phyloP scores from a whole-genome alignment of 352 stramenopile species.

The Phytopythium mirpurense region DNA sequence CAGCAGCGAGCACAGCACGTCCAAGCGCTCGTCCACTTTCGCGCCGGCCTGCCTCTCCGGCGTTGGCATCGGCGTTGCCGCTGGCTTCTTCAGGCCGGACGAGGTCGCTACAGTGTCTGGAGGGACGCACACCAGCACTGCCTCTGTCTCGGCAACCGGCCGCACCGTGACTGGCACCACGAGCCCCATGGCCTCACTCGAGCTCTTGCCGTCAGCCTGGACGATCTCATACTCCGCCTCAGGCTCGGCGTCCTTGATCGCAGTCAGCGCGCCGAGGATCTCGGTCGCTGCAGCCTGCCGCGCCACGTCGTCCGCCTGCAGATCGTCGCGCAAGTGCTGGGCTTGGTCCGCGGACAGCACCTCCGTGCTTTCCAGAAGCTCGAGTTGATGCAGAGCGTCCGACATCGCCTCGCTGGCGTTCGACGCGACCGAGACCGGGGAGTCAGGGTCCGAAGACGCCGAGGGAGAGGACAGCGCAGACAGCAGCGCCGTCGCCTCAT shows the following conservation, averaged over 20 bases:
- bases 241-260: slow-evolving; percentile 1
- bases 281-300: background rate
- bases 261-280: slow-evolving; percentile 1
- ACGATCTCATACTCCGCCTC: slow-evolving; percentile 1
- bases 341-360: slow-evolving; percentile 1
- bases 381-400: background rate
- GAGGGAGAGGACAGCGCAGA: background rate
- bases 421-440: background rate
- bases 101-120: background rate
- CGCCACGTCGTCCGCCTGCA: background rate
- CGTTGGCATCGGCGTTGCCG: background rate
- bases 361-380: slow-evolving; percentile 2
- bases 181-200: background rate
- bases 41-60: slow-evolving; percentile 5
- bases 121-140: background rate
- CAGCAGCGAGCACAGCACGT: slow-evolving; percentile 79
- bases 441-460: background rate
- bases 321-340: background rate
- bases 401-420: slow-evolving; percentile 1
- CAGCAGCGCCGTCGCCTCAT: background rate
- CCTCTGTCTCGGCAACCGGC: slow-evolving; percentile 12
- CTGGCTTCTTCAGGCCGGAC: background rate
- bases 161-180: slow-evolving; percentile 15
- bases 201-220: background rate
- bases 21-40: slow-evolving; percentile 41